Evolutionary conservation across 2,329 filamentous ascomycete genomes (phyloP), one percentile per base, ranked within the genome.

Genomic region (Pezizomycotina sp.): DNA sequence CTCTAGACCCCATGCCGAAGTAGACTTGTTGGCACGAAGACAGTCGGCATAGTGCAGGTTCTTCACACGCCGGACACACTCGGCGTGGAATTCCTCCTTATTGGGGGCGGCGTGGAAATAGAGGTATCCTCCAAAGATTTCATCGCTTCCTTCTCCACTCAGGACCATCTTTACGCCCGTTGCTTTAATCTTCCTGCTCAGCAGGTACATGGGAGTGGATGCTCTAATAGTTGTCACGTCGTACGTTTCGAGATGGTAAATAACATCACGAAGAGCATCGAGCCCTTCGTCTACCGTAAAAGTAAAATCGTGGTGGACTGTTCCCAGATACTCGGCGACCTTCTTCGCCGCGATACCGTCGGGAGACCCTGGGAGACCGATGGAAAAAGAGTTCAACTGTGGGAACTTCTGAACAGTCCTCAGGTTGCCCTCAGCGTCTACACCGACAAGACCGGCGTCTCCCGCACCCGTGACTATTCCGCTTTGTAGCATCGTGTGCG

Each of bases 161-260:
- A 98, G 69, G 38, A 98, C 89, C 89, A 98, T 98, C 72, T 98
- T 98, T 56, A 98, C 80, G 47, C 89, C 89, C 75, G 93, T 86
- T 22, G 84, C 89, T 69, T 98, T 98, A 68, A 98, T 98, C 68
- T 98, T 98, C 58, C 91, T 76, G 45, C 82, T 89, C 30, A 98
- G 70, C 47, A 98, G 66, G 64, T 93, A 98, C 89, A 98, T 98
- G 48, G 89, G 89, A 7, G 89, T 98, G 7, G 86, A 95, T 36
- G 89, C 89, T 56, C 89, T 83, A 56, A 98, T 95, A 3, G 89
- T 98, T 34, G 89, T 98, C 16, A 98, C 89, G 58, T 98, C 89
- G 62, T 89, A 98, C 9, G 82, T 82, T 65, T 98, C 89, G 44
- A 98, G 73, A 62, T 98, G 89, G 64, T 78, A 93, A 56, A 98